These are phyloP conservation scores for Globisporangium irregulare DNA, from an alignment of 352 stramenopile species.

Conservation along the genomic window DNA sequence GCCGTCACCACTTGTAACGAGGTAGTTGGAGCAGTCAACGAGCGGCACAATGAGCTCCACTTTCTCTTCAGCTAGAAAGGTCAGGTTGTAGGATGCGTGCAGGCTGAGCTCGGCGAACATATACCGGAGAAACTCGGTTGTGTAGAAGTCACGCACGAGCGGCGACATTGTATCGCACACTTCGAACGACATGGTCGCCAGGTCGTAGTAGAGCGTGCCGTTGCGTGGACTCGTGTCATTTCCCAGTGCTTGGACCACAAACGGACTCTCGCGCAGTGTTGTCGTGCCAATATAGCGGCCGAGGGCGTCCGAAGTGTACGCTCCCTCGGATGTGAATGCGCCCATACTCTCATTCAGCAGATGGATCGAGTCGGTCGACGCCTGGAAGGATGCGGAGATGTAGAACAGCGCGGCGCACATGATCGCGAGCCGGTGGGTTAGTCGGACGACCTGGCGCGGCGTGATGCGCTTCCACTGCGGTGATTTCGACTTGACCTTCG, in stretches of 20 bases:
- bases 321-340: neutral
- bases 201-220: slow-evolving; percentile 5
- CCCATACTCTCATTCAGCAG: neutral
- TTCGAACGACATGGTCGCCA: slow-evolving; percentile 3
- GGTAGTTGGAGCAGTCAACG: slow-evolving; percentile 36
- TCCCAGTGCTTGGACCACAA: slow-evolving; percentile 13
- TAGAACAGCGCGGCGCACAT: slow-evolving; percentile 3
- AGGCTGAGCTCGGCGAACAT: slow-evolving; percentile 12
- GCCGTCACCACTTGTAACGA: slow-evolving; percentile 21
- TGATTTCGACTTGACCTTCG: neutral
- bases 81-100: slow-evolving; percentile 16
- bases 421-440: slow-evolving; percentile 9
- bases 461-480: neutral
- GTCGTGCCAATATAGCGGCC: neutral
- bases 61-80: neutral
- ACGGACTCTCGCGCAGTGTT: slow-evolving; percentile 15
- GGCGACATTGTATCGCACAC: slow-evolving; percentile 2
- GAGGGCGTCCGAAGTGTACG: slow-evolving; percentile 10
- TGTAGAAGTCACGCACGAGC: slow-evolving; percentile 7
- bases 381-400: slow-evolving; percentile 3
- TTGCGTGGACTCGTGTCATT: slow-evolving; percentile 15
- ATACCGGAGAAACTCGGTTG: slow-evolving; percentile 9
- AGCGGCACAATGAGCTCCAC: slow-evolving; percentile 37
- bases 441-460: neutral
- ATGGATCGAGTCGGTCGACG: neutral